Evolutionary conservation across 768 basidiomycete species (phyloP), one percentile per base, ranked within the genome.

Genomic region (Suillus sp.): DNA sequence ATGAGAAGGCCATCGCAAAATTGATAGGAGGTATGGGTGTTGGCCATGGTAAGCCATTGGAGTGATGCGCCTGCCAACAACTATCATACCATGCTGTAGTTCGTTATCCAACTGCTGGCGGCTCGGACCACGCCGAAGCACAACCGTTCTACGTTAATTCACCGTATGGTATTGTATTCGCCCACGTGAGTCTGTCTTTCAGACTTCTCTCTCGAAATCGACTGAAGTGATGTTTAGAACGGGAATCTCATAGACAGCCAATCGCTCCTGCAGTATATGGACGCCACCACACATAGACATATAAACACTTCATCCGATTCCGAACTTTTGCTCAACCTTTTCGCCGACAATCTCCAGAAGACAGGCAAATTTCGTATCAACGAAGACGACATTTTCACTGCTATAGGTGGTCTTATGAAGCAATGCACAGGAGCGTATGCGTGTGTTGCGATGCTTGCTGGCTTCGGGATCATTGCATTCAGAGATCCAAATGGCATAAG

Each of bases 91-190:
- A 20, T 18, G 11, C 27, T 20, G 67, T 8, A 99, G 97, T 96
- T 59, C 88, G 97, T 62, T 99, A 99, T 78, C 97, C 97, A 14
- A 99, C 97, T 65, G 97, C 97, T 59, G 97, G 97, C 53, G 95
- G 94, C 72, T 97, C 94, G 64, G 92, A 95, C 63, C 92, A 96
- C 69, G 90, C 96, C 11, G 97, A 99, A 75, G 96, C 97, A 9
- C 97, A 99, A 72, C 97, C 97, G 1, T 99, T 99, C 83, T 99
- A 99, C 74, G 97, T 99, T 70, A 99, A 99, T 80, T 96, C 95
- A 25, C 97, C 97, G 2, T 99, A 99, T 75, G 97, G 97, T 57
- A 96, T 99, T 71, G 94, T 96, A 65, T 91, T 99, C 73, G 97
- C 93, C 22, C 96, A 99, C 81, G 96, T 96, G 74, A 66, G 90